A percentile compares a stretch with the other conserved stretches of the same genome.
Evolutionary conservation across 1,139 yeast species (phyloP).

Genomic region (Wickerhamomyces sp.): DNA sequence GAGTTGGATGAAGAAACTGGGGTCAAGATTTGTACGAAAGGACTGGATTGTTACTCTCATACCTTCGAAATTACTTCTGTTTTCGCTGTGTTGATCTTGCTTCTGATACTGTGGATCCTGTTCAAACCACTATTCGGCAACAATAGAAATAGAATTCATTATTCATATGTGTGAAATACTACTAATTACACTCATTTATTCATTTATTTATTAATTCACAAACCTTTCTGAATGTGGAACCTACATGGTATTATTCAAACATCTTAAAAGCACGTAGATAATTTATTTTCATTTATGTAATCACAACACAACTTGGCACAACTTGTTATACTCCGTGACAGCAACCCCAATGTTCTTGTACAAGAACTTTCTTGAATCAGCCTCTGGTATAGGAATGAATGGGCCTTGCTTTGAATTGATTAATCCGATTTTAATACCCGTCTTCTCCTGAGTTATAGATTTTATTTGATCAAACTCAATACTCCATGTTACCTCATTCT

Average conservation of each 20-base stretch:
- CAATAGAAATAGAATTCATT: too few species aligned
- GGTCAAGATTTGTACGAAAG: constrained; percentile 31
- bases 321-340: constrained; percentile 72
- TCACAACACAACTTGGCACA: constrained; percentile 32
- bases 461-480: constrained; percentile 56
- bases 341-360: constrained; percentile 77
- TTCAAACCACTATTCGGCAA: constrained; percentile 14
- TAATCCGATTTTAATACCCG: constrained; percentile 70
- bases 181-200: too few species aligned
- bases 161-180: too few species aligned
- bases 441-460: constrained; percentile 68
- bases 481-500: constrained; percentile 60
- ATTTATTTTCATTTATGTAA: too few species aligned
- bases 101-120: constrained; percentile 28
- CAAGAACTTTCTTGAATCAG: constrained; percentile 55
- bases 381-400: constrained; percentile 78
- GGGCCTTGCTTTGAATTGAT: constrained; percentile 59
- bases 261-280: too few species aligned
- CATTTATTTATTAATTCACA: too few species aligned
- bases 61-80: constrained; percentile 35
- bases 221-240: too few species aligned
- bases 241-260: too few species aligned
- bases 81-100: constrained; percentile 27
- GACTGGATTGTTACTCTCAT: constrained; percentile 39
- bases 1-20: constrained; percentile 20